Percentiles rank a stretch among this genome's conserved stretches.
Conservation (phyloP, 257 asterid genomes). For the Ballota nigra region DNA sequence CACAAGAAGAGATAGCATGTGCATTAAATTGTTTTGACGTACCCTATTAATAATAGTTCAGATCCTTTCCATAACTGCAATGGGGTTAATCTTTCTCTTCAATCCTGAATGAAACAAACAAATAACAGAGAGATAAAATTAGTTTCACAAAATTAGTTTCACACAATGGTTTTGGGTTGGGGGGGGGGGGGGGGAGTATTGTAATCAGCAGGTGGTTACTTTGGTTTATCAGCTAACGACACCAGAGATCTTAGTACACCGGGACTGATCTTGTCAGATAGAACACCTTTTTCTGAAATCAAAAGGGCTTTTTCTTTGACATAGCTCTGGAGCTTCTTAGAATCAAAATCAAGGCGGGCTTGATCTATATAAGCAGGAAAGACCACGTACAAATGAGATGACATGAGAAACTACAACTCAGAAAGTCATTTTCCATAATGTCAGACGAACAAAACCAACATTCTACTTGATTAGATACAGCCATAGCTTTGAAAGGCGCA, state of each 20-base stretch:
- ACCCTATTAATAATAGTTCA: conserved; percentile 21
- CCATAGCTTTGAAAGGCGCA: no score
- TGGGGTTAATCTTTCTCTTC: conserved; percentile 31
- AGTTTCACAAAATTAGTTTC: background rate
- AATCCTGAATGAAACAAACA: conserved; percentile 34
- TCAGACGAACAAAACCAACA: conserved; percentile 12
- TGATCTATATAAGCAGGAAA: conserved; percentile 53
- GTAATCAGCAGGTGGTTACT: conserved; percentile 37
- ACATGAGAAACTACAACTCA: background rate
- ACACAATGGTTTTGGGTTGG: no score
- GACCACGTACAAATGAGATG: conserved; percentile 7
- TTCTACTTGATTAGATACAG: background rate
- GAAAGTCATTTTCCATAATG: background rate
- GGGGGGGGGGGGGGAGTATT: no score
- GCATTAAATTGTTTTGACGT: conserved; percentile 2
- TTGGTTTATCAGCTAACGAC: conserved; percentile 63
- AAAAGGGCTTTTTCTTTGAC: conserved; percentile 77
- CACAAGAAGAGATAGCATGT: background rate
- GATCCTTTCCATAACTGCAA: conserved; percentile 14
- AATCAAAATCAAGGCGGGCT: conserved; percentile 64
- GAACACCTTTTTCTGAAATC: conserved; percentile 73
- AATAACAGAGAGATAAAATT: conserved; percentile 7
- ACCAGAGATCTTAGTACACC: conserved; percentile 84
- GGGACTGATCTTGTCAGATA: conserved; percentile 76
- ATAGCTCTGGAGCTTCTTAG: conserved; percentile 79